A percentile compares a stretch with the other conserved stretches of the same genome.
Evolutionary conservation across 73 alveolate species (phyloP).

Genomic region (Blepharisma stoltei): DNA sequence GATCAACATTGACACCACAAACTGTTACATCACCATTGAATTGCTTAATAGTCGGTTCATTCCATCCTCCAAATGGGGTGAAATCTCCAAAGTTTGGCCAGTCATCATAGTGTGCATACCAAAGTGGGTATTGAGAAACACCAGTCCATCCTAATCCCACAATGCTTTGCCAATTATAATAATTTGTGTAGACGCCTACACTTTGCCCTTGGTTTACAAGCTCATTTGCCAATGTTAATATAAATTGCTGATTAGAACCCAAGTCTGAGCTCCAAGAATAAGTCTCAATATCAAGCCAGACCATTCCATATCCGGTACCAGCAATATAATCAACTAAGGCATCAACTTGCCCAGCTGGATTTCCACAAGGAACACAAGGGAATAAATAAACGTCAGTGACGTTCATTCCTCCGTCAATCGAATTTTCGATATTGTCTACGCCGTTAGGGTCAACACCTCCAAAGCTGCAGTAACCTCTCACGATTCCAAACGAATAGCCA

Average conservation of each 20-base stretch:
- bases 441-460: constrained; percentile 57
- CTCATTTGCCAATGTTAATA: constrained; percentile 44
- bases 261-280: constrained; percentile 48
- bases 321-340: not conserved
- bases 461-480: constrained; percentile 50
- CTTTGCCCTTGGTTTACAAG: constrained; percentile 42
- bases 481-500: constrained; percentile 44
- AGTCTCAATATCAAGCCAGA: constrained; percentile 84
- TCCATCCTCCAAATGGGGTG: constrained; percentile 73
- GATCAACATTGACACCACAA: constrained; percentile 69
- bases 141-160: constrained; percentile 62
- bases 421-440: constrained; percentile 35
- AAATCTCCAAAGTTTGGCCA: constrained; percentile 61
- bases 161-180: constrained; percentile 65
- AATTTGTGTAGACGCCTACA: constrained; percentile 60
- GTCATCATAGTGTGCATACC: constrained; percentile 85
- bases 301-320: constrained; percentile 55
- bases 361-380: constrained; percentile 26
- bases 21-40: constrained; percentile 62
- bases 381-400: constrained; percentile 35
- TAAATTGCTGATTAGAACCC: constrained; percentile 57
- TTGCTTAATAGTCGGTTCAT: constrained; percentile 66
- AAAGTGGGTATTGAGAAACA: constrained; percentile 50
- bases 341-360: constrained; percentile 26
- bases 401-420: constrained; percentile 47